A percentile compares a stretch with the other conserved stretches of the same genome.
Conservation (phyloP, 805 yeast species). For the Yamadazyma tumulicola region DNA sequence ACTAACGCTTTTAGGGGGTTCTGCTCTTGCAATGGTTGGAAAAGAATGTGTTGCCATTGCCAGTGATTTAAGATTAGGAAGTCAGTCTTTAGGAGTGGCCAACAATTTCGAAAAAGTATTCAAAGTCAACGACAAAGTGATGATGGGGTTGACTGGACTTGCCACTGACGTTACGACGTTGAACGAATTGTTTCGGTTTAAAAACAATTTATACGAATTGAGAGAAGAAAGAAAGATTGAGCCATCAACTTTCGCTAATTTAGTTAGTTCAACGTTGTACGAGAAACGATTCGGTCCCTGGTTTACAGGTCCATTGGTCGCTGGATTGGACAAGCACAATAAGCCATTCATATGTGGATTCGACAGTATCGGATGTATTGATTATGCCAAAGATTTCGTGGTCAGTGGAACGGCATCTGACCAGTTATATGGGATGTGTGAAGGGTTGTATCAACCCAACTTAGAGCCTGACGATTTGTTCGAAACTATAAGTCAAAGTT, state of each 20-base stretch:
- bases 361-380: conserved; percentile 95
- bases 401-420: conserved; percentile 97
- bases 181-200: conserved; percentile 74
- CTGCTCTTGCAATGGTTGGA: conserved; percentile 98
- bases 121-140: conserved; percentile 73
- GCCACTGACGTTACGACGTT: conserved; percentile 92
- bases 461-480: conserved; percentile 93
- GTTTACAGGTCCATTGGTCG: conserved; percentile 94
- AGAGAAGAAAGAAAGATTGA: conserved; percentile 90
- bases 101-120: conserved; percentile 92
- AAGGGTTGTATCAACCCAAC: conserved; percentile 88
- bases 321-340: conserved; percentile 80
- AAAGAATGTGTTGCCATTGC: conserved; percentile 98
- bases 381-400: conserved; percentile 88
- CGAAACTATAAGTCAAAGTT: conserved; percentile 91
- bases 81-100: conserved; percentile 87
- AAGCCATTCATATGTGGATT: conserved; percentile 93
- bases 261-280: conserved; percentile 85
- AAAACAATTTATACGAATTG: conserved; percentile 83
- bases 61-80: conserved; percentile 89
- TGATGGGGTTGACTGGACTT: conserved; percentile 89
- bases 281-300: conserved; percentile 94
- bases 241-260: conserved; percentile 89
- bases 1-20: conserved; percentile 55
- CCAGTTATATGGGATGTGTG: conserved; percentile 98